Base-by-base conservation (phyloP, 176 grass and related monocot species). In the Rhipidocladum racemiflorum region DNA sequence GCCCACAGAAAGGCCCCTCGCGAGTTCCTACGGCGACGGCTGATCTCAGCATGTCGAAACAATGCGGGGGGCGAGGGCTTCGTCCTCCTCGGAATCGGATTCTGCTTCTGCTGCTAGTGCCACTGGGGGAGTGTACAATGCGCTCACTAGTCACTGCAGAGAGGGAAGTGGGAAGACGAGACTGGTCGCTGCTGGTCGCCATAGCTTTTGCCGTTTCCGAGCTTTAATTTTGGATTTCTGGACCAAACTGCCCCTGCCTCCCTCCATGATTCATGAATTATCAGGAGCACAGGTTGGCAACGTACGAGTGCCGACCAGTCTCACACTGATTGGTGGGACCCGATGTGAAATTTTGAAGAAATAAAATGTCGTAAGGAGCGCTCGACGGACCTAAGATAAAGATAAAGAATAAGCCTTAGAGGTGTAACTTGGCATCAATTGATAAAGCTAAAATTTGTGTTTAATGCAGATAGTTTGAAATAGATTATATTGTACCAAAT, bases 181-280 rank as follows among this genome's bases (percentile, higher is more conserved):
- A 87, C 78, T 40, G 79, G 79, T 69, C 76, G 56, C 61, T 68
- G 18, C 67, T 21, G 14, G n/a, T 61, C 54, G 85, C 72, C 85
- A 65, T 78, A 36, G 78, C 81, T 90, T 93, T 93, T 71, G 75
- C 91, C 88, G 78, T 82, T 85, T 70, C 84, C 82, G 73, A 90
- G 85, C 83, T 85, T 74, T 62, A 60, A 66, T 82, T 82, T 62
- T 64, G 17, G 44, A 17, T 7, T 40, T 23, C 5, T 16, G 29
- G 80, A 90, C 82, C 20, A 65, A 86, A 93, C 35, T 93, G 29
- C 78, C 85, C 85, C 53, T 70, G 28, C 72, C 24, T 49, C 28
- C 20, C 45, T 46, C 6, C 30, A 77, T 72, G 74, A 65, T 62
- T 18, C 38, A 40, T 12, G 24, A 81, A 87, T 39, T 75, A n/a